These are phyloP conservation scores for Beauveria brongniartii DNA, from an alignment of 2,329 filamentous ascomycete species.

Conservation along the genomic window DNA sequence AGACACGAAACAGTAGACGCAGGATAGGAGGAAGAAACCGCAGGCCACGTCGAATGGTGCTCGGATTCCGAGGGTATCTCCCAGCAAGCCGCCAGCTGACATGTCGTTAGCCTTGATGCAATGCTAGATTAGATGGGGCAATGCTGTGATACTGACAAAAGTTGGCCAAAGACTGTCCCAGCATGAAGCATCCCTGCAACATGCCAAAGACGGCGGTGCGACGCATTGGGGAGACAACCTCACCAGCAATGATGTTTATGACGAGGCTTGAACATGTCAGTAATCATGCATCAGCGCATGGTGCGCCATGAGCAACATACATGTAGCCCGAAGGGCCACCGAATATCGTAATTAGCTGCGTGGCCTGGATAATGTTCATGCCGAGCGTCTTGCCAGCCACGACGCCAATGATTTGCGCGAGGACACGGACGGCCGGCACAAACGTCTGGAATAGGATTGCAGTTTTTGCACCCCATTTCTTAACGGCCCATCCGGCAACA, in stretches of 20 bases:
- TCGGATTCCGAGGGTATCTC: slow-evolving; percentile 53
- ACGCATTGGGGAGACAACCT: slow-evolving; percentile 50
- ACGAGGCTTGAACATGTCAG: slow-evolving; percentile 34
- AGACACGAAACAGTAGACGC: slow-evolving; percentile 31
- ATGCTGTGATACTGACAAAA: slow-evolving; percentile 33
- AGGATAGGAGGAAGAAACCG: slow-evolving; percentile 41
- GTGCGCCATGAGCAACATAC: slow-evolving; percentile 18
- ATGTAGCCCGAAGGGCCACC: slow-evolving; percentile 64
- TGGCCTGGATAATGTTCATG: slow-evolving; percentile 60
- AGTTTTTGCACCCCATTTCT: slow-evolving; percentile 53
- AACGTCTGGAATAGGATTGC: slow-evolving; percentile 56
- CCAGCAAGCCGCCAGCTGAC: slow-evolving; percentile 53
- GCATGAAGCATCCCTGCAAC: slow-evolving; percentile 58
- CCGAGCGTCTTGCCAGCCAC: slow-evolving; percentile 50
- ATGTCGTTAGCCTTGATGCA: background rate
- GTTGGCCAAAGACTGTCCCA: slow-evolving; percentile 57
- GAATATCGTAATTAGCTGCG: slow-evolving; percentile 59
- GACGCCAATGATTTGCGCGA: slow-evolving; percentile 58
- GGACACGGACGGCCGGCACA: slow-evolving; percentile 55
- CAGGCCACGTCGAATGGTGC: slow-evolving; percentile 59
- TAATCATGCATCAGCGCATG: background rate
- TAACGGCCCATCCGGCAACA: slow-evolving; percentile 58
- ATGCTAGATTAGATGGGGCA: background rate
- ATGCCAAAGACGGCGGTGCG: slow-evolving; percentile 58
- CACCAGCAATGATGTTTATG: slow-evolving; percentile 60